Conservation (phyloP, 768 basidiomycete species). For the Rhizopogon rudus region DNA sequence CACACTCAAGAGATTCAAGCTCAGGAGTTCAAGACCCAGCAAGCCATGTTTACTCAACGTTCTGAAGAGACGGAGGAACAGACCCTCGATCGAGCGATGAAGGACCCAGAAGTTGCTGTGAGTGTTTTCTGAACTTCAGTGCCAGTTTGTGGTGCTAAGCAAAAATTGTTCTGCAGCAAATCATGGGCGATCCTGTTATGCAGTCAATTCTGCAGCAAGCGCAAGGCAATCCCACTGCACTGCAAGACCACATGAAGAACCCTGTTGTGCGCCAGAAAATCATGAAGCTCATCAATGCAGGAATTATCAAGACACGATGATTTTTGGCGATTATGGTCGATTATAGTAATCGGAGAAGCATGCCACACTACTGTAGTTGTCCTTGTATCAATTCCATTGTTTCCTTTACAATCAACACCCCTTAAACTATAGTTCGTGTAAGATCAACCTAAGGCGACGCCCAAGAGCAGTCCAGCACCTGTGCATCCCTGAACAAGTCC, state of each 20-base stretch:
- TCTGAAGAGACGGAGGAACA: slow-evolving; percentile 88
- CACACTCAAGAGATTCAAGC: slow-evolving; percentile 80
- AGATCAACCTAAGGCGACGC: slow-evolving; percentile 41
- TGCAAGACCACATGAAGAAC: slow-evolving; percentile 97
- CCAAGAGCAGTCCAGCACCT: slow-evolving; percentile 70
- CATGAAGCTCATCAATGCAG: slow-evolving; percentile 85
- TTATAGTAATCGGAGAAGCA: not conserved
- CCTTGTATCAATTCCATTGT: not conserved
- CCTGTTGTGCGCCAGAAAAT: slow-evolving; percentile 77
- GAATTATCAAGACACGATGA: slow-evolving; percentile 87
- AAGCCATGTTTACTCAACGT: slow-evolving; percentile 74
- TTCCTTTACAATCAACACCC: not conserved
- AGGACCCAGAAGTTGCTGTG: slow-evolving; percentile 93
- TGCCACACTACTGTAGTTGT: not conserved
- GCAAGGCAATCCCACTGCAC: slow-evolving; percentile 79
- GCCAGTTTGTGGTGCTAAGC: slow-evolving; percentile 2
- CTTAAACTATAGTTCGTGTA: not conserved
- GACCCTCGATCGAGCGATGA: slow-evolving; percentile 90
- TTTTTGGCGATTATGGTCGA: not conserved
- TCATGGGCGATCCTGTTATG: slow-evolving; percentile 91
- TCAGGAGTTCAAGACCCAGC: slow-evolving; percentile 75
- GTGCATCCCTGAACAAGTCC: slow-evolving; percentile 38
- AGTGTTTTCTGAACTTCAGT: slow-evolving; percentile 24
- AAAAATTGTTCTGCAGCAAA: slow-evolving; percentile 40
- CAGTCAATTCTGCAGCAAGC: slow-evolving; percentile 94